Base-by-base conservation (phyloP, 2,329 filamentous ascomycete genomes). In the Aspergillus costaricaensis region DNA sequence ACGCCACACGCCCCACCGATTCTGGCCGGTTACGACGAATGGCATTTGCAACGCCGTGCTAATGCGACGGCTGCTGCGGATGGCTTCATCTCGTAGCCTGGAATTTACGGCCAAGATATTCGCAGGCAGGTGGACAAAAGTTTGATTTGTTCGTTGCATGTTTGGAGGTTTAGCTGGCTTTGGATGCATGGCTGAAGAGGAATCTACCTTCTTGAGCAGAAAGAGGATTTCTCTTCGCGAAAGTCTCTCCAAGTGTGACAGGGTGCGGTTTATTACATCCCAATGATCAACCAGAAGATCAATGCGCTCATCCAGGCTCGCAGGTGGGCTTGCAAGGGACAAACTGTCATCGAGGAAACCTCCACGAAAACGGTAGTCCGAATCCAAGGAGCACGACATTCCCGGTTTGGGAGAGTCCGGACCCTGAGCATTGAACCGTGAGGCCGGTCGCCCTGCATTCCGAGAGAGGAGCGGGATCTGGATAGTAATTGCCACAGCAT, bases 1-100 rank as follows among this genome's bases (percentile, higher is more conserved):
- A 58, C 84, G 80, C 85, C 85, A 87, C 10, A 86, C 80, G 10
- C 83, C 84, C 82, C 84, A 86, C 60, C 83, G 80, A 54, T 82
- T 83, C 65, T 86, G 84, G 3, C 85, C 85, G 2, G 84, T 85
- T 58, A 83, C 74, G 9, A 86, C 85, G 52, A 81, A 80, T 15
- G 83, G 84, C 32, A 84, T 84, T 62, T 82, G 81, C 66, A 86
- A 79, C 53, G 83, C 84, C 51, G 80, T 77, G 12, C 81, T 79
- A 14, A 86, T 81, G 44, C 85, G 78, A 57, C 80, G 79, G 17
- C 79, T 78, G 30, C 81, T 80, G 30, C 77, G 72, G 41, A 81
- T 72, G 3, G 80, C 78, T 17, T 82, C 79, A 10, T 77, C 76
- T 53, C 80, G 80, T 30, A 86, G 77, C 48, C 76, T 73, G 30